Percentiles rank a stretch among this genome's conserved stretches.
Conservation (phyloP, 208 protist genomes). For the Trichomonas tenax region DNA sequence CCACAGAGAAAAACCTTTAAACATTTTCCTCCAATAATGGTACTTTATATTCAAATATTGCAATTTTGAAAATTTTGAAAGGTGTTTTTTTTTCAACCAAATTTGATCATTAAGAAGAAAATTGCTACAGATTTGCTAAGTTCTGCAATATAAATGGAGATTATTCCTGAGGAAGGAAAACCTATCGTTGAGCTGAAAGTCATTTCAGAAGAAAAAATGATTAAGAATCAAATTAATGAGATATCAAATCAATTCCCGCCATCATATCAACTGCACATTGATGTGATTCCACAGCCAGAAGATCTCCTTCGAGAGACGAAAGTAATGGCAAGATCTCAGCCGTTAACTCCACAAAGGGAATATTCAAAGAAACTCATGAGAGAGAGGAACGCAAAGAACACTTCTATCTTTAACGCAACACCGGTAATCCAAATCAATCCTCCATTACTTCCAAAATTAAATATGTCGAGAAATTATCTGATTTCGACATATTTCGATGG, state of each 20-base stretch:
- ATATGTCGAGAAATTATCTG: neutral
- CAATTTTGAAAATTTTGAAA: too few species aligned
- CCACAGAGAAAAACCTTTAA: too few species aligned
- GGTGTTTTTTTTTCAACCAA: too few species aligned
- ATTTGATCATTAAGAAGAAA: neutral
- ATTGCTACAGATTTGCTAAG: neutral
- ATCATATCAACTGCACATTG: neutral
- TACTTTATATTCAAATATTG: too few species aligned
- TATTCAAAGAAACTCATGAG: neutral
- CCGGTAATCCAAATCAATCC: neutral
- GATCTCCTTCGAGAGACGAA: neutral
- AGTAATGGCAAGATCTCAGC: neutral
- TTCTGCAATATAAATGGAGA: neutral
- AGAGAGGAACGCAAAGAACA: neutral
- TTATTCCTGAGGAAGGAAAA: neutral
- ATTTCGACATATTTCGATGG: neutral
- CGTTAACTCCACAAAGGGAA: neutral
- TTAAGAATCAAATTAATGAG: neutral
- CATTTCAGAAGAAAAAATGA: neutral
- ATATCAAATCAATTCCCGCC: neutral
- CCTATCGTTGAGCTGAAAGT: neutral
- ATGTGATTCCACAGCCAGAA: neutral
- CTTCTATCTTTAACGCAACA: neutral
- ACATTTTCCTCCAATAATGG: too few species aligned
- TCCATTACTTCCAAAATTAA: neutral